A percentile compares a stretch with the other conserved stretches of the same genome.
Conservation (phyloP, 495 filamentous ascomycete genomes). For the Jackrogersella minutella region DNA sequence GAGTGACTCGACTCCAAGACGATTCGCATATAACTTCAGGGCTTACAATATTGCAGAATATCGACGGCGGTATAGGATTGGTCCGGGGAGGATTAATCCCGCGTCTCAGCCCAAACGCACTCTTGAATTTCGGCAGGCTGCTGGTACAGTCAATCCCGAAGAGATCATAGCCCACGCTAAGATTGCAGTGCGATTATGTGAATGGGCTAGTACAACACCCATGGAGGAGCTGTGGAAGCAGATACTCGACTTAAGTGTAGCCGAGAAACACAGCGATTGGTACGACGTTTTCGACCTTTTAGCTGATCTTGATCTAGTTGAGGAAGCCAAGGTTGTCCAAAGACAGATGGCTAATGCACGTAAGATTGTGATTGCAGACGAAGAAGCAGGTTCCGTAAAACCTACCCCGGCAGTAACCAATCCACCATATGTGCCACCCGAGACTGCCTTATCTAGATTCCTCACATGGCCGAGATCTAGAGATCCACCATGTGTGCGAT, state of each 20-base stretch:
- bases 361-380: constrained; percentile 1
- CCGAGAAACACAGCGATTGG: background rate
- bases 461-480: background rate
- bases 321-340: constrained; percentile 15
- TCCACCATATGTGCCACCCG: too few relatives aligned
- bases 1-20: background rate
- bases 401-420: too few relatives aligned
- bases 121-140: constrained; percentile 30
- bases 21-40: constrained; percentile 20
- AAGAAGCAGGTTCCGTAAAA: background rate
- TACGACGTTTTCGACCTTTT: constrained; percentile 33
- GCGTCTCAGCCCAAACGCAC: constrained; percentile 12
- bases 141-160: constrained; percentile 21
- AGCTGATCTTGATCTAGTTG: constrained; percentile 2
- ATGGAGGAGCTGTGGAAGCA: background rate
- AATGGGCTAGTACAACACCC: background rate
- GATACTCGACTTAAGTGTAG: background rate
- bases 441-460: too few relatives aligned
- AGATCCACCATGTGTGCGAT: background rate
- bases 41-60: background rate
- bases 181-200: constrained; percentile 1
- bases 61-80: background rate
- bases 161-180: constrained; percentile 14
- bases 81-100: background rate
- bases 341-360: background rate